Base-by-base conservation (phyloP, 495 filamentous ascomycete species). In the Hyaloscypha variabilis region DNA sequence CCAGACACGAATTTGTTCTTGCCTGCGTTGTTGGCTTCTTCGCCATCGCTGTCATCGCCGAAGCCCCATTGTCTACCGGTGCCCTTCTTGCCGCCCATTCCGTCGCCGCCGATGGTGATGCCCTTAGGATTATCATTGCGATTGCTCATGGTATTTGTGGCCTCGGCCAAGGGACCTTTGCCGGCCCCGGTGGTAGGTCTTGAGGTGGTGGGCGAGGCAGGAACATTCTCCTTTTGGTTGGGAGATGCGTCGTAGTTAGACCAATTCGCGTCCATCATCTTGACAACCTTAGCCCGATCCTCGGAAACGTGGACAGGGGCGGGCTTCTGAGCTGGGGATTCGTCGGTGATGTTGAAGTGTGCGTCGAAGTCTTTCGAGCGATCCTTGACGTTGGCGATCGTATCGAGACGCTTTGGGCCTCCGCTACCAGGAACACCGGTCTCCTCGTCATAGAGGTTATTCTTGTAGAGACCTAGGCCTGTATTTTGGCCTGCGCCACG, bases 381-480 rank as follows among this genome's bases (percentile, higher is more conserved):
- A 75, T 87, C 84, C 68, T 87, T 83, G 25, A 82, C 76, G 70
- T 91, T 91, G 55, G 88, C 88, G 62, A 88, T 83, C 52, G 85
- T 84, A 23, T 83, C 81, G 13, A 90, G 73, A 67, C 91, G 90
- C 73, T 90, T 83, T 61, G 87, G 86, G 75, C 85, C 83, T 63
- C 86, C 81, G 17, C 80, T 74, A 67, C 88, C 89, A 68, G 62
- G 63, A 70, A 67, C 60, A 30, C 69, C 71, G 31, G 77, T 79
- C 39, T 85, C 75, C 10, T 77, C 83, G 61, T 89, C 88, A 73
- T 86, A 87, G 23, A 95, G 74, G 25, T 89, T 86, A 74, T 92
- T 89, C 67, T 92, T 81, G 79, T 96, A 96, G 29, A 97, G 83
- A 46, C 85, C 82, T n/a, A 88, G 75, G 28, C 87, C 87, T 26